Base-by-base conservation (phyloP, 345 rosid species). In the Salix brachista region DNA sequence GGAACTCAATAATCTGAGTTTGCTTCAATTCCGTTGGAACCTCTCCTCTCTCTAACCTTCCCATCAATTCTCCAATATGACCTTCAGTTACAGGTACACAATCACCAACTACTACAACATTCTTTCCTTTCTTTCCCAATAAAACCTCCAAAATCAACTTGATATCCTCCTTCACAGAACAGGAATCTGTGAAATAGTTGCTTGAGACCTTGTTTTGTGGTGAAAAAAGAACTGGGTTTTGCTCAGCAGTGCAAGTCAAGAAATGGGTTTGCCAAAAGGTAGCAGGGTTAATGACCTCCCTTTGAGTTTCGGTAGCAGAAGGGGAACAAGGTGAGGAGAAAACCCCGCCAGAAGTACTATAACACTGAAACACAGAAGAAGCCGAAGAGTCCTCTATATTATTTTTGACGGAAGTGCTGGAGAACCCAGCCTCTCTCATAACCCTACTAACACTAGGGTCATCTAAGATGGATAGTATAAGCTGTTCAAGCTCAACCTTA, bases 361-460 rank as follows among this genome's bases (percentile, higher is more conserved):
- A 89, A 71, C 89, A 84, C 70, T 88, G 88, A 23, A 92, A 92
- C 36, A 90, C 90, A 73, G 97, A 85, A 67, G 97, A 86, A 80
- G 86, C 80, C 16, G 90, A 86, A 82, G 87, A 84, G 75, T 94
- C 95, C 46, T 91, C 98, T 12, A 94, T 84, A 71, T 87, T 87
- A 83, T 70, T 91, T 74, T 92, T 94, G 8, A 92, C 93, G 17
- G 89, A 84, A 70, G 91, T 90, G 80, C 97, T 91, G 54, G 94
- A 90, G 78, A 94, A 89, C 1, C 98, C 98, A 69, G 98, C 98
- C 82, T 94, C 98, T 76, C 93, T 88, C 97, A 94, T 92, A 79
- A 92, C 97, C 83, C 98, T 84, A 73, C 97, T 90, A 65, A 92
- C 97, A 79, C 94, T 89, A 34, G 97, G 97, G 77, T 92, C 97